These are phyloP conservation scores for Acephala macrosclerotiorum DNA, from an alignment of 2,329 filamentous ascomycete species.

Conservation along the genomic window DNA sequence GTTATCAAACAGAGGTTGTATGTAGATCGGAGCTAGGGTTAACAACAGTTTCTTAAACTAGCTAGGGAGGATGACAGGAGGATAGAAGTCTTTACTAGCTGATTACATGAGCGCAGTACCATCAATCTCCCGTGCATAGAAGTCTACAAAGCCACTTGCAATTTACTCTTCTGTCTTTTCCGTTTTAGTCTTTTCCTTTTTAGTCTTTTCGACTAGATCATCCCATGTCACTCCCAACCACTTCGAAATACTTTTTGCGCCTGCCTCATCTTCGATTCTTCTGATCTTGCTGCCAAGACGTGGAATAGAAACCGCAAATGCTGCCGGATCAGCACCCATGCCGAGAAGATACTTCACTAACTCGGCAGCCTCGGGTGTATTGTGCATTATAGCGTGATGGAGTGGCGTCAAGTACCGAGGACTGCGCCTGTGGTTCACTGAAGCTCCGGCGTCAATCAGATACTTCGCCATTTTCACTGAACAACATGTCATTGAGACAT, in stretches of 20 bases:
- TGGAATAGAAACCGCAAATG: not conserved
- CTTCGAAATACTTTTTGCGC: conserved; percentile 15
- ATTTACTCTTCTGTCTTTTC: not conserved
- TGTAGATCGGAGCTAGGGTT: too few relatives aligned
- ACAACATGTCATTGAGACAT: not conserved
- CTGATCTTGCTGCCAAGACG: not conserved
- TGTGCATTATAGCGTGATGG: not conserved
- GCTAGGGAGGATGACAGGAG: too few relatives aligned
- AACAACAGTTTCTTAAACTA: too few relatives aligned
- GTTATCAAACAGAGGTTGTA: too few relatives aligned
- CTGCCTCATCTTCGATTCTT: conserved; percentile 4
- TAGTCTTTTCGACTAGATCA: conserved; percentile 14
- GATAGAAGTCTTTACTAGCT: too few relatives aligned
- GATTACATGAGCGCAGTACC: too few relatives aligned
- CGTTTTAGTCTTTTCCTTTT: not conserved
- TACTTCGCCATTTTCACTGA: conserved; percentile 6
- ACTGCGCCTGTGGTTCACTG: not conserved
- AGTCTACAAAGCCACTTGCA: too few relatives aligned
- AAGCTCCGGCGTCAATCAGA: not conserved
- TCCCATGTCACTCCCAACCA: conserved; percentile 17
- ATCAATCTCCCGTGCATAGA: too few relatives aligned
- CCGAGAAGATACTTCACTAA: conserved; percentile 8
- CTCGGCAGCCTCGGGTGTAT: conserved; percentile 7
- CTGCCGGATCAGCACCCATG: conserved; percentile 10
- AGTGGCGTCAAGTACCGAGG: not conserved